Percentiles rank a stretch among this genome's conserved stretches.
Conservation (phyloP, 1,284 basidiomycete genomes). For the Moniliella sp. region DNA sequence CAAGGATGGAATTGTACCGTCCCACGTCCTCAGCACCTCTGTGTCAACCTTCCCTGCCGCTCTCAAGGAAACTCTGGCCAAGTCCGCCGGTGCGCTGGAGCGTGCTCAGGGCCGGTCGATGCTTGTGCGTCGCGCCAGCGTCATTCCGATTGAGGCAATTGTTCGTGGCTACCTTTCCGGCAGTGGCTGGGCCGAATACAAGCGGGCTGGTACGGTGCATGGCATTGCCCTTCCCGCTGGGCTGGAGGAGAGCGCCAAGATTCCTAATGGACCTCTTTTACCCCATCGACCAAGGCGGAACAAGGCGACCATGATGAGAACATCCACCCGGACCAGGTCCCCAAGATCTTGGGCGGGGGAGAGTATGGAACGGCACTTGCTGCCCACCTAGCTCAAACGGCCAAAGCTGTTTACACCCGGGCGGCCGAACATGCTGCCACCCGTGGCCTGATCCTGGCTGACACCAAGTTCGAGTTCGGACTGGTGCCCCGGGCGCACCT, state of each 20-base stretch:
- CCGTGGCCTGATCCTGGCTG: conserved; percentile 74
- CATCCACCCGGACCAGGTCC: conserved; percentile 62
- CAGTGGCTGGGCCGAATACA: conserved; percentile 90
- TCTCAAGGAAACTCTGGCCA: conserved; percentile 10
- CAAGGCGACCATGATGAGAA: conserved; percentile 93
- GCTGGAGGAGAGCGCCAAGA: conserved; percentile 58
- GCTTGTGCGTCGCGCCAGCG: conserved; percentile 70
- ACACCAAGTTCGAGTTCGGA: conserved; percentile 78
- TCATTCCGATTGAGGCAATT: conserved; percentile 87
- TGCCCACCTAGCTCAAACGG: conserved; percentile 42
- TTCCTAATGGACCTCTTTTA: conserved; percentile 52
- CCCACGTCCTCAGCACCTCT: conserved; percentile 23
- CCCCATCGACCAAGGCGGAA: conserved; percentile 93
- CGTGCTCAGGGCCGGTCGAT: conserved; percentile 65
- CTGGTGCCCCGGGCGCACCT: conserved; percentile 33
- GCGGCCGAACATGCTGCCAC: conserved; percentile 58
- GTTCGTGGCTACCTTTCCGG: conserved; percentile 89
- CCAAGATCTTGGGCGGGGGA: conserved; percentile 5
- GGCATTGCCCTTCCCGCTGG: conserved; percentile 56
- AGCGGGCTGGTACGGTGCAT: conserved; percentile 66
- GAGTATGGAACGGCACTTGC: conserved; percentile 40
- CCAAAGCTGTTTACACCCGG: conserved; percentile 51
- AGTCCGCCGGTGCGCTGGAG: no score
- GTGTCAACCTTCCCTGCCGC: conserved; percentile 13
- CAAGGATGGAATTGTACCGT: conserved; percentile 11